phyloP scores from a whole-genome alignment of 805 yeast genomes.

The Ogataea parapolymorpha region DNA sequence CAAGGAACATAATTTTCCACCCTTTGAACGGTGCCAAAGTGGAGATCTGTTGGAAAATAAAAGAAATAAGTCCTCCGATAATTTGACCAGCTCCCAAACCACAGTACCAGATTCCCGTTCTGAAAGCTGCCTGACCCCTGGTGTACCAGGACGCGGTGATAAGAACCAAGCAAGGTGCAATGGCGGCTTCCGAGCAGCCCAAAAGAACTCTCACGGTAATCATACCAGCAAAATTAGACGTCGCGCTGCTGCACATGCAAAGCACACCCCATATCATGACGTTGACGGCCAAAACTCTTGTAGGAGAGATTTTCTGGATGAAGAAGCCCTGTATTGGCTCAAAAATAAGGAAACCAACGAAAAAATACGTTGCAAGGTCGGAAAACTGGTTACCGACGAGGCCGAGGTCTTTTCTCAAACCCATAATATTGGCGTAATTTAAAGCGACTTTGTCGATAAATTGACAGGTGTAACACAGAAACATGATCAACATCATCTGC shows the following conservation, averaged over 20 bases:
- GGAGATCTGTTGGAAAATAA: slow-evolving; percentile 51
- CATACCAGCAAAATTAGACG: slow-evolving; percentile 40
- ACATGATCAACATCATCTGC: slow-evolving; percentile 47
- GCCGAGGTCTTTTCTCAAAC: slow-evolving; percentile 44
- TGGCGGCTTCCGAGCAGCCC: slow-evolving; percentile 30
- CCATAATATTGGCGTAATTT: slow-evolving; percentile 53
- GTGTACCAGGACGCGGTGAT: slow-evolving; percentile 35
- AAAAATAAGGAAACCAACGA: slow-evolving; percentile 56
- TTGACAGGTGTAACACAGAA: slow-evolving; percentile 49
- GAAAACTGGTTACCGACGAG: slow-evolving; percentile 40
- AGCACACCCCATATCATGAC: slow-evolving; percentile 61
- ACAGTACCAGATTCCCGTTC: slow-evolving; percentile 36
- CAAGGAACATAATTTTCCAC: slow-evolving; percentile 62
- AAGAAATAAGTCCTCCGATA: slow-evolving; percentile 45
- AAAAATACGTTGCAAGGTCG: slow-evolving; percentile 34
- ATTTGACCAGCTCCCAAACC: slow-evolving; percentile 42
- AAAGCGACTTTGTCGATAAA: slow-evolving; percentile 55
- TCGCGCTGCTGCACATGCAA: slow-evolving; percentile 45
- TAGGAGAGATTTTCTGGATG: slow-evolving; percentile 55
- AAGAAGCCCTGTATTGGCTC: slow-evolving; percentile 46
- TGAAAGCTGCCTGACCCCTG: slow-evolving; percentile 30
- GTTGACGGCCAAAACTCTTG: slow-evolving; percentile 45
- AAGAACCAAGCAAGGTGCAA: slow-evolving; percentile 34
- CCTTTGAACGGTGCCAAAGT: slow-evolving; percentile 39
- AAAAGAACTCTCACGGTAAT: slow-evolving; percentile 37